Conservation (phyloP, 768 basidiomycete species). For the Clitopilus passeckerianus region DNA sequence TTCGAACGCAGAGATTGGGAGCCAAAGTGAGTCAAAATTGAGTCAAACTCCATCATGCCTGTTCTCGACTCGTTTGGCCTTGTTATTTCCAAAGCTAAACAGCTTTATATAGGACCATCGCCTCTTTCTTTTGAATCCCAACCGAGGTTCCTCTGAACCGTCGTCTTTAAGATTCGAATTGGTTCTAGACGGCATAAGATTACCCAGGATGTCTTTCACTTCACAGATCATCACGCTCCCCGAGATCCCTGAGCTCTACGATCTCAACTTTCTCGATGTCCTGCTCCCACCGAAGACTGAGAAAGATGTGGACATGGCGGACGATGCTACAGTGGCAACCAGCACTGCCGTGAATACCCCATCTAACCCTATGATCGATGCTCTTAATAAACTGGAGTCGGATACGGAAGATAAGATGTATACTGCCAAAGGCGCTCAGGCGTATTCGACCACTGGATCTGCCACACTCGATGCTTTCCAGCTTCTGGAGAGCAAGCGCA, state of each 20-base stretch:
- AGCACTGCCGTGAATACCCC: slow-evolving; percentile 6
- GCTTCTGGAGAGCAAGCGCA: slow-evolving; percentile 23
- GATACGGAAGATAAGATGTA: slow-evolving; percentile 34
- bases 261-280: slow-evolving; percentile 50
- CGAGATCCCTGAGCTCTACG: slow-evolving; percentile 50
- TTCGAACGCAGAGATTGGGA: background rate
- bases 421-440: slow-evolving; percentile 47
- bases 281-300: slow-evolving; percentile 36
- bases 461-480: slow-evolving; percentile 56
- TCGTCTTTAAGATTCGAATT: background rate
- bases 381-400: slow-evolving; percentile 23
- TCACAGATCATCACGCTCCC: slow-evolving; percentile 50
- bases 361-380: slow-evolving; percentile 51
- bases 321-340: background rate
- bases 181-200: background rate
- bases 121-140: background rate
- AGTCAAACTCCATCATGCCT: background rate
- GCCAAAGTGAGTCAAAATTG: background rate
- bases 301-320: background rate
- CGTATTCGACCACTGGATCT: slow-evolving; percentile 46
- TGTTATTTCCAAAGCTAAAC: background rate
- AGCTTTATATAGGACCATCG: background rate
- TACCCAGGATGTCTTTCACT: slow-evolving; percentile 7
- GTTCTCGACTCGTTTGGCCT: background rate
- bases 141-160: background rate